A percentile compares a stretch with the other conserved stretches of the same genome.
phyloP scores from a whole-genome alignment of 116 monocot species.

The Papilionanthe hybrid region DNA sequence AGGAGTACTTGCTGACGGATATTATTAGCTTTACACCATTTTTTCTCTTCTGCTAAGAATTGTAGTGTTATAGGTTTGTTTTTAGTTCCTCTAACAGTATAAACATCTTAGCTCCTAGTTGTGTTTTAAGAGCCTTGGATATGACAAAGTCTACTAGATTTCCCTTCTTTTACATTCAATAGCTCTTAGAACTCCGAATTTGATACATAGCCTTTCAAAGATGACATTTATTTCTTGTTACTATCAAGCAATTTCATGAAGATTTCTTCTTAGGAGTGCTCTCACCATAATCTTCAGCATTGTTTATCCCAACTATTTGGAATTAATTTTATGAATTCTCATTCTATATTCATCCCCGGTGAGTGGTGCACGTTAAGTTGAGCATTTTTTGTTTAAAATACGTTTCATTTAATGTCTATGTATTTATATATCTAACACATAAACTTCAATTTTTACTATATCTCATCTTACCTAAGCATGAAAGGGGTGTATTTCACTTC shows the following conservation, averaged over 20 bases:
- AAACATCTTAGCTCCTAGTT: not conserved
- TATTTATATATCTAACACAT: too few species aligned
- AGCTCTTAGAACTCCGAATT: not conserved
- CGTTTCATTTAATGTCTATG: too few species aligned
- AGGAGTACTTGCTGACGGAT: not conserved
- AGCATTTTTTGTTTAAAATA: too few species aligned
- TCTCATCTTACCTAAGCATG: too few species aligned
- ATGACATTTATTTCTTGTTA: not conserved
- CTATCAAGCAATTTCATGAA: not conserved
- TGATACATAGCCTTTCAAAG: not conserved
- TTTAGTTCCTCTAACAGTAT: not conserved
- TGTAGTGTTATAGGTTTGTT: too few species aligned
- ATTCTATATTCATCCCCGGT: not conserved
- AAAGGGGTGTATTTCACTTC: too few species aligned
- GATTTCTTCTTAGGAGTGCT: not conserved
- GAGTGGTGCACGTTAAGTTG: not conserved
- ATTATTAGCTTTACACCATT: not conserved
- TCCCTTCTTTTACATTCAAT: not conserved
- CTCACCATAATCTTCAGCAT: not conserved
- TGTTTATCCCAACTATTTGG: not conserved
- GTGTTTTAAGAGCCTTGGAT: not conserved
- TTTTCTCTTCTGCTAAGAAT: not conserved
- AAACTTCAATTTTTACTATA: too few species aligned
- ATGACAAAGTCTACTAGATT: not conserved
- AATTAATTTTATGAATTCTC: not conserved